A percentile compares a stretch with the other conserved stretches of the same genome.
Conservation (phyloP, 1,139 yeast species). For the Blastobotrys arbuscula region DNA sequence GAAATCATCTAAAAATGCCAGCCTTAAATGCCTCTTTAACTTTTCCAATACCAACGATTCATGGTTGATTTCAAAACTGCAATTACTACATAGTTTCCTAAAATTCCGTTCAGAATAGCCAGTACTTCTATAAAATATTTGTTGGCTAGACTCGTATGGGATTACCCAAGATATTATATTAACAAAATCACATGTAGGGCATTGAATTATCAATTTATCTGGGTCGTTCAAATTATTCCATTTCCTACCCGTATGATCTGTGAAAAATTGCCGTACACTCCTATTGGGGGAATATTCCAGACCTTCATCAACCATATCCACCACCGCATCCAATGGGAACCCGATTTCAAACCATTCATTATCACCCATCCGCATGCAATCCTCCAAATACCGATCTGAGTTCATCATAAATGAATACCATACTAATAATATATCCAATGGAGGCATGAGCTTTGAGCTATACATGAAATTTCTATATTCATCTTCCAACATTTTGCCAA, state of each 20-base stretch:
- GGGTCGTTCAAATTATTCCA: constrained; percentile 18
- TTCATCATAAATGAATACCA: constrained; percentile 39
- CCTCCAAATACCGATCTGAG: constrained; percentile 34
- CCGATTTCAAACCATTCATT: constrained; percentile 4
- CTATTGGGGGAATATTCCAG: background rate
- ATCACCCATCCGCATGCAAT: constrained; percentile 18
- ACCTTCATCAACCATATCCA: background rate
- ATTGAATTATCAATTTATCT: constrained; percentile 5
- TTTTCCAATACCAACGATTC: background rate
- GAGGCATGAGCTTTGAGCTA: constrained; percentile 28
- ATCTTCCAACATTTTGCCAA: background rate
- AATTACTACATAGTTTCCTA: background rate
- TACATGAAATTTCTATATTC: background rate
- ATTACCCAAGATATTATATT: background rate
- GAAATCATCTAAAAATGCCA: background rate
- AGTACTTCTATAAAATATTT: background rate
- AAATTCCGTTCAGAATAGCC: background rate
- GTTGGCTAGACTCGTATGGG: background rate
- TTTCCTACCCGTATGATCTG: constrained; percentile 2
- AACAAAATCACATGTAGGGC: constrained; percentile 8
- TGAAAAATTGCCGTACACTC: background rate
- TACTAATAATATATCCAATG: constrained; percentile 39
- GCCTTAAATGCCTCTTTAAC: background rate
- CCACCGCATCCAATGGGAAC: background rate
- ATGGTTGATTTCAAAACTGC: background rate